A percentile compares a stretch with the other conserved stretches of the same genome.
phyloP scores from a whole-genome alignment of 2,329 filamentous ascomycete species.

The Aureobasidium sp. region DNA sequence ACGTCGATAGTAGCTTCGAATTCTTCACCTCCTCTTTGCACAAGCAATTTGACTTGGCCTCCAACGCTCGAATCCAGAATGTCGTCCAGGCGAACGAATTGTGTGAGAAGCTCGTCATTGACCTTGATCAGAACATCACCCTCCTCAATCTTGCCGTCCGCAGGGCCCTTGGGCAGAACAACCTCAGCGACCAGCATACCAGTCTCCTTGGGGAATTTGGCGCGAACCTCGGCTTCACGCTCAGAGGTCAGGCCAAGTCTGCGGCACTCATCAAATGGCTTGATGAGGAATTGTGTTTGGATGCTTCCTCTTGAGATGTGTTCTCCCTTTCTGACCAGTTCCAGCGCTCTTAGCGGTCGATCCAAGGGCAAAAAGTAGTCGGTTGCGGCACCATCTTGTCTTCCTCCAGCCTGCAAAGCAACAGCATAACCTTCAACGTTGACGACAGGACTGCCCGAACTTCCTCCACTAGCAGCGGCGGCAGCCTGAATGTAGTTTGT shows the following conservation, averaged over 20 bases:
- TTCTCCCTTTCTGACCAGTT: conserved; percentile 71
- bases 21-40: conserved; percentile 85
- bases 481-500: conserved; percentile 96
- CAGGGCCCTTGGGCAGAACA: conserved; percentile 83
- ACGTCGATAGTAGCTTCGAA: conserved; percentile 78
- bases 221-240: conserved; percentile 79
- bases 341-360: conserved; percentile 75
- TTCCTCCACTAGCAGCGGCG: conserved; percentile 90
- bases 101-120: conserved; percentile 85
- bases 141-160: conserved; percentile 79
- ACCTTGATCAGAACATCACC: conserved; percentile 91
- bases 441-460: conserved; percentile 96
- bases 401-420: conserved; percentile 86
- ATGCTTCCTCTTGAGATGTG: conserved; percentile 88
- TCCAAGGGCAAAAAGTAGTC: conserved; percentile 96
- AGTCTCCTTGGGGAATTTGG: conserved; percentile 82
- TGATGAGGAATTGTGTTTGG: conserved; percentile 93
- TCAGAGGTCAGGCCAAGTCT: conserved; percentile 75
- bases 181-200: conserved; percentile 97
- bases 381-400: conserved; percentile 89
- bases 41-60: conserved; percentile 65
- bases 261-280: conserved; percentile 95
- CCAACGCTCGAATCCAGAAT: conserved; percentile 85
- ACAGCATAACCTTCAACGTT: conserved; percentile 90
- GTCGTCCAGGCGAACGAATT: conserved; percentile 85